A percentile compares a stretch with the other conserved stretches of the same genome.
phyloP scores from a whole-genome alignment of 1,284 basidiomycete species.

The Tilletia caries region DNA sequence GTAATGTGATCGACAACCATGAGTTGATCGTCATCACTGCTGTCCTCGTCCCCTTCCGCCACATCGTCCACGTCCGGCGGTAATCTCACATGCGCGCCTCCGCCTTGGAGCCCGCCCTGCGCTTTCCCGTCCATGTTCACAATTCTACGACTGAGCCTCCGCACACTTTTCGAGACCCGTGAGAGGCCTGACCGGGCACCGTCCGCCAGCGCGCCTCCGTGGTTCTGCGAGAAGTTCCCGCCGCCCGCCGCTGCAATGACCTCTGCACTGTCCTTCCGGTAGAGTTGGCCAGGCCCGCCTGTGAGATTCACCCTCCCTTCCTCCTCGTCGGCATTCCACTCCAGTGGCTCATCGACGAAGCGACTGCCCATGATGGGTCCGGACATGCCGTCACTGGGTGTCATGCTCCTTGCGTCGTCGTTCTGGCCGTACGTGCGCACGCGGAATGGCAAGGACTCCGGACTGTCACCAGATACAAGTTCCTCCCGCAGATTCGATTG shows the following conservation, averaged over 20 bases:
- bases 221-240: not conserved
- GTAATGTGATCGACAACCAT: conserved; percentile 20
- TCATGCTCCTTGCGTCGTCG: no score
- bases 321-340: conserved; percentile 9
- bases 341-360: conserved; percentile 3
- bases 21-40: conserved; percentile 24
- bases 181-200: conserved; percentile 30
- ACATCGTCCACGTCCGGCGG: conserved; percentile 17
- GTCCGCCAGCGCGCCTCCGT: not conserved
- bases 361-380: not conserved
- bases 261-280: conserved; percentile 2
- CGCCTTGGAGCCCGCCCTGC: conserved; percentile 4
- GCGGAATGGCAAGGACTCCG: no score
- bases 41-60: conserved; percentile 19
- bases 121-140: conserved; percentile 65
- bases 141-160: conserved; percentile 74
- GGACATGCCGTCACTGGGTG: not conserved
- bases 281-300: not conserved
- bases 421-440: no score
- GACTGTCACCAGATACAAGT: no score
- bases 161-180: conserved; percentile 55
- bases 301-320: conserved; percentile 5
- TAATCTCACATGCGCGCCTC: conserved; percentile 23
- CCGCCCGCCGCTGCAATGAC: conserved; percentile 8
- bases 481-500: no score